Conservation (phyloP, 2,329 filamentous ascomycete species). For the Neoarthrinium moseri region DNA sequence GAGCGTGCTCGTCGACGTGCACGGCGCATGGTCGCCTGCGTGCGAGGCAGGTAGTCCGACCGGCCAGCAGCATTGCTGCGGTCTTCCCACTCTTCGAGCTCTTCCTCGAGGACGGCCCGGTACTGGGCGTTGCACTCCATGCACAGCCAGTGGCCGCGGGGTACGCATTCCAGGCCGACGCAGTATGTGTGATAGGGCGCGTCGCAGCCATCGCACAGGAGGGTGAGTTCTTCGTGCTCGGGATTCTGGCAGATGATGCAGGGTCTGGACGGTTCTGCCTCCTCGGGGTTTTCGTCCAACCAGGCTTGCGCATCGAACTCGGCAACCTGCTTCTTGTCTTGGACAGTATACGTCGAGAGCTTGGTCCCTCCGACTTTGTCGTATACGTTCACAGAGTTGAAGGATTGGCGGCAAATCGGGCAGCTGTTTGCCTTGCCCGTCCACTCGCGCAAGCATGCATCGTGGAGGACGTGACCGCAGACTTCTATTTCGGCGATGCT, state of each 20-base stretch:
- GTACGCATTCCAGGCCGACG: constrained; percentile 76
- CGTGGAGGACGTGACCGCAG: constrained; percentile 89
- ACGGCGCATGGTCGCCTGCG: constrained; percentile 55
- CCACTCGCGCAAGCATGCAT: constrained; percentile 91
- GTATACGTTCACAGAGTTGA: constrained; percentile 86
- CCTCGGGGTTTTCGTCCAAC: constrained; percentile 71
- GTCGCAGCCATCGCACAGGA: constrained; percentile 91
- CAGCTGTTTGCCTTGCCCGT: constrained; percentile 96
- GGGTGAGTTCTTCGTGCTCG: constrained; percentile 79
- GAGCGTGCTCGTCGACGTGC: constrained; percentile 64
- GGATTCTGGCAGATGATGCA: constrained; percentile 82
- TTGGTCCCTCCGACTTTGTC: constrained; percentile 73
- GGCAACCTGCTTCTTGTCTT: constrained; percentile 85
- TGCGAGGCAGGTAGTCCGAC: constrained; percentile 49
- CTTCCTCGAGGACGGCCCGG: constrained; percentile 46
- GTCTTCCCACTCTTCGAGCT: constrained; percentile 30
- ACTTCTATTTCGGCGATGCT: constrained; percentile 63
- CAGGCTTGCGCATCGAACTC: constrained; percentile 80
- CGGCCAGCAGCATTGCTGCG: constrained; percentile 18
- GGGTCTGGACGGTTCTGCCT: constrained; percentile 67
- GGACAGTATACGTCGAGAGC: constrained; percentile 61
- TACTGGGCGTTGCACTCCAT: constrained; percentile 62
- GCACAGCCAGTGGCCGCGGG: constrained; percentile 85
- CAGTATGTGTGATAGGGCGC: constrained; percentile 90
- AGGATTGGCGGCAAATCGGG: constrained; percentile 89